Conservation (phyloP, 306 rosid genomes). For the Gynostemma pentaphyllum region DNA sequence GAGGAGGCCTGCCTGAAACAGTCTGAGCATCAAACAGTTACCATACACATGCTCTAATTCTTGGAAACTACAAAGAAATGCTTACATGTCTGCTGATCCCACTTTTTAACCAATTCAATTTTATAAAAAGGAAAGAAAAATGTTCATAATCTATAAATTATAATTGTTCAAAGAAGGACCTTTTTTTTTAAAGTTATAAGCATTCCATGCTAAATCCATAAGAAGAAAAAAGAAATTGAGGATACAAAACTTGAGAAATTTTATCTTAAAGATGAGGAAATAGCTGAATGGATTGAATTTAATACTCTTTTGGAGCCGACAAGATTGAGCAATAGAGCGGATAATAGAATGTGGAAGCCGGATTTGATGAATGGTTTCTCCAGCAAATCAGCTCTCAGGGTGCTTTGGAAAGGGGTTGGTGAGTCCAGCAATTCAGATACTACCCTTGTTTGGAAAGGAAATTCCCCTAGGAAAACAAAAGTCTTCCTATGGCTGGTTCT, state of each 20-base stretch:
- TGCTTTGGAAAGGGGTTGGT: too few relatives aligned
- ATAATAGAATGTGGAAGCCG: too few relatives aligned
- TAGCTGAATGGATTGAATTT: too few relatives aligned
- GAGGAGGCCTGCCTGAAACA: conserved; percentile 99
- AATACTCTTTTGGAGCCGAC: too few relatives aligned
- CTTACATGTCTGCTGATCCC: not conserved
- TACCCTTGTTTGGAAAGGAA: too few relatives aligned
- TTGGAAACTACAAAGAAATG: not conserved
- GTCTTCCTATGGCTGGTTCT: too few relatives aligned
- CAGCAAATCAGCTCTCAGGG: too few relatives aligned
- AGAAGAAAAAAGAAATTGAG: not conserved
- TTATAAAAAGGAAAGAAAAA: conserved; percentile 1
- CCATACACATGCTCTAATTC: conserved; percentile 11
- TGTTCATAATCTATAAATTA: not conserved
- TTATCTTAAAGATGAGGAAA: too few relatives aligned
- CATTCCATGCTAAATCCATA: not conserved
- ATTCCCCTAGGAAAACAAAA: too few relatives aligned
- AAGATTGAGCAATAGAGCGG: too few relatives aligned
- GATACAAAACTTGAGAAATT: not conserved
- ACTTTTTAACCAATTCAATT: not conserved
- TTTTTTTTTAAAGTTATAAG: not conserved
- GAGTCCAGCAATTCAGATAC: too few relatives aligned
- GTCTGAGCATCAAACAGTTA: conserved; percentile 57
- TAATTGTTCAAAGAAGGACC: not conserved
- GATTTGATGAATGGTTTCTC: too few relatives aligned